Evolutionary conservation across 768 basidiomycete species (phyloP).

Genomic region (Floccularia luteovirens): DNA sequence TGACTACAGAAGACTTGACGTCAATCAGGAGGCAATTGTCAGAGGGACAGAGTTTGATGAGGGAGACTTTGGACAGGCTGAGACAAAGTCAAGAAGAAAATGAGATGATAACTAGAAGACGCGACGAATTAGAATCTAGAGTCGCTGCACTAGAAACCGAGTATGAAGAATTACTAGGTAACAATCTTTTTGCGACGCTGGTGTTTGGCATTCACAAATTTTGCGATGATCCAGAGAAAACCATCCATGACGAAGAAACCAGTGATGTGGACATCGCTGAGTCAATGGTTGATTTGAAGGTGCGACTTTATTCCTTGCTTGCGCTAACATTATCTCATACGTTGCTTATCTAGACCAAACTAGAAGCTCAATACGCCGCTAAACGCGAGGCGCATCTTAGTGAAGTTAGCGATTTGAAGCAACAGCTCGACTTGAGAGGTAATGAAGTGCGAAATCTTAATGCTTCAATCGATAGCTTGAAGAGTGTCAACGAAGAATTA

Average conservation of each 20-base stretch:
- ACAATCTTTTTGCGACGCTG: conserved; percentile 17
- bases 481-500: conserved; percentile 95
- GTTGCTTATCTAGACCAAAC: conserved; percentile 60
- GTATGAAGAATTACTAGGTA: conserved; percentile 94
- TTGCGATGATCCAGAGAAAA: conserved; percentile 61
- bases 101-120: conserved; percentile 72
- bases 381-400: conserved; percentile 85
- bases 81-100: conserved; percentile 90
- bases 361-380: conserved; percentile 88
- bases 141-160: conserved; percentile 80
- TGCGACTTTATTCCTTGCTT: conserved; percentile 10
- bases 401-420: conserved; percentile 82
- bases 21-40: conserved; percentile 81
- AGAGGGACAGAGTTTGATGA: conserved; percentile 78
- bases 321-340: conserved; percentile 8
- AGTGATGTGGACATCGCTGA: conserved; percentile 78
- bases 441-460: conserved; percentile 83
- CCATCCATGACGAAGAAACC: conserved; percentile 82
- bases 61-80: conserved; percentile 86
- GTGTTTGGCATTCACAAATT: neutral
- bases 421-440: conserved; percentile 78
- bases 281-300: conserved; percentile 90
- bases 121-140: conserved; percentile 83
- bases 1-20: conserved; percentile 73
- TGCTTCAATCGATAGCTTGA: conserved; percentile 84